Evolutionary conservation across 163 green algal species (phyloP), one percentile per base, ranked within the genome.

Genomic region (Chlamydomonas reinhardtii): DNA sequence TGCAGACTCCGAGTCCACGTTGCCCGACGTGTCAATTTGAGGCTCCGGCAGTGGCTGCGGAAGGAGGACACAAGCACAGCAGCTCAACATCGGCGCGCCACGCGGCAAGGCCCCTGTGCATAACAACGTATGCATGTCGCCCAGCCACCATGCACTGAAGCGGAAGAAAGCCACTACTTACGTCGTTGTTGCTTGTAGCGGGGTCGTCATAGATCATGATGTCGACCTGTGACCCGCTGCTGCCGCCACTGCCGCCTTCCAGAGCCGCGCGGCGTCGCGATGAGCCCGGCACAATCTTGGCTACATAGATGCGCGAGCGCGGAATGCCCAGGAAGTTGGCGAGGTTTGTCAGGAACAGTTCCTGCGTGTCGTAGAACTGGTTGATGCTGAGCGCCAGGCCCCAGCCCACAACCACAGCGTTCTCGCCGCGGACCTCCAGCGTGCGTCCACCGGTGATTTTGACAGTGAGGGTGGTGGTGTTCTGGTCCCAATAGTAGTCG

Each of bases 401-500:
- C 65, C 65, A 72, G 24, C 70, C 56, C 70, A 76, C 70, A 15
- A 76, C 15, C 35, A 94, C 48, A 2, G 88, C 88, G 31, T 76
- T 87, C 82, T 94, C 91, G 27, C 84, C 91, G 59, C 91, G 84
- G 25, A 94, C 37, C 87, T 93, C 48, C 59, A 82, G 27, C 0
- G 2, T 52, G 22, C 43, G 61, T 14, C 77, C 78, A 8, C 89
- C 89, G 65, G 61, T 91, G 0, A 94, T 59, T 84, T 92, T 90
- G 32, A 92, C 77, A 14, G 32, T 74, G 4, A 92, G 31, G 2
- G 89, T 59, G 20, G 81, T 84, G 17, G 31, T 74, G 39, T 68
- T 32, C 73, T 92, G 91, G 72, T 93, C 83, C 91, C 91, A 94
- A 87, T 85, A 91, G 81, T 89, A 93, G 17, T 82, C 43, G 1